Evolutionary conservation across 2,329 filamentous ascomycete species (phyloP), one percentile per base, ranked within the genome.

Genomic region (Aspergillus sojae): DNA sequence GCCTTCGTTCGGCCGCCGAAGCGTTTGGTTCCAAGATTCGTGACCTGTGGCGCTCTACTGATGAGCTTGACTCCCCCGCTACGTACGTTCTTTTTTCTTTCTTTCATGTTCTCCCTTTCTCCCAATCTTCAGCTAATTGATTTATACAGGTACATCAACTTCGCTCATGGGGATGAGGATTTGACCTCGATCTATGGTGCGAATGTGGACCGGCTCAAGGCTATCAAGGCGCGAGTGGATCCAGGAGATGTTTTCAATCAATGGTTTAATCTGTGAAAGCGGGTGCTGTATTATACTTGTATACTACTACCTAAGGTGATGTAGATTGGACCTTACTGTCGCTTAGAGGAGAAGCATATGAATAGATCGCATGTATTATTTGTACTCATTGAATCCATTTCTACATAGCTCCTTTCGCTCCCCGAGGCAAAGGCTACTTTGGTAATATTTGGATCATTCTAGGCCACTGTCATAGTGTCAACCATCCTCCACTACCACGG

Each of bases 11-110:
- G 21, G 39, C 39, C 16, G 53, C 60, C 9, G 14, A 28, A 11
- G 45, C 54, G 2, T 61, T 55, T 30, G 54, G 21, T 16, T 50
- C 54, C 19, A 57, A 52, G 9, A 14, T 61, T 28, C 60, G 60
- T 52, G 60, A 61, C 26, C 1, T 61, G 21, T 61, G 60, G 60
- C 21, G 54, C 30, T 19, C 41, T 10, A 61, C 60, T 23, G 60
- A 61, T 43, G 60, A 39, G 3, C 54, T 61, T 23, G 60, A 57
- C 30, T 57, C 53, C 16, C 60, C 53, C 3, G 60, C 60, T 14
- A 45, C 34, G 60, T 61, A 56, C 16, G 39, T 41, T 41, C 19
- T 10, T 41, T 6, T 39, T 41, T 41, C 5, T 19, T 39, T 19
- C 2, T 39, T 36, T 36, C 14, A 3, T 11, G 14, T 36, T 16